A percentile compares a stretch with the other conserved stretches of the same genome.
phyloP scores from a whole-genome alignment of 306 rosid species.

The Cicer arietinum region DNA sequence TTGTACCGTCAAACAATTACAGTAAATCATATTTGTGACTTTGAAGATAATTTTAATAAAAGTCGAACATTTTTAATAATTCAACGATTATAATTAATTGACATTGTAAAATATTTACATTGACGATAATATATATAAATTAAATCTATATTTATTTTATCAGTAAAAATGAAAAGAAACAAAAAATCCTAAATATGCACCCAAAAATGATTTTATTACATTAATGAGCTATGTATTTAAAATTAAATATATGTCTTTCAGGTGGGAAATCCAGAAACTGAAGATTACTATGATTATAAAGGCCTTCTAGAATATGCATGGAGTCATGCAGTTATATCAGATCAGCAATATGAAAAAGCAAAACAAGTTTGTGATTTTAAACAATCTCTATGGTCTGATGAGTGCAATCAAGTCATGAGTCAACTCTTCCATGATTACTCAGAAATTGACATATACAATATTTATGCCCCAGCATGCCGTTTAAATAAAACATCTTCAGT shows the following conservation, averaged over 20 bases:
- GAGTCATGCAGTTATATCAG: conserved; percentile 69
- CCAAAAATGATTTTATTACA: not conserved
- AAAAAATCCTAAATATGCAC: not conserved
- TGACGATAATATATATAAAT: too few species aligned
- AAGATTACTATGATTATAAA: conserved; percentile 52
- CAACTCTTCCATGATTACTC: conserved; percentile 47
- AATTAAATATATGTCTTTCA: conserved; percentile 14
- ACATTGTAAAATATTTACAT: too few species aligned
- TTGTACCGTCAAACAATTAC: too few species aligned
- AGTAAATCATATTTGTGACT: too few species aligned
- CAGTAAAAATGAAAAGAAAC: too few species aligned
- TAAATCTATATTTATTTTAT: too few species aligned
- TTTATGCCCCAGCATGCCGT: conserved; percentile 57
- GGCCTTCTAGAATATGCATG: conserved; percentile 67
- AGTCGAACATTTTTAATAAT: too few species aligned
- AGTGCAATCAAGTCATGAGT: conserved; percentile 55
- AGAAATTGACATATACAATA: conserved; percentile 66
- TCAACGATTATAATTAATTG: too few species aligned
- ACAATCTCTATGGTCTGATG: conserved; percentile 50
- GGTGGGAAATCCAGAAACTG: conserved; percentile 66
- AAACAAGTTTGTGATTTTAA: conserved; percentile 59
- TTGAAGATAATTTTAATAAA: too few species aligned
- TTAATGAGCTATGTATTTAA: conserved; percentile 1
- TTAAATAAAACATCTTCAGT: conserved; percentile 45
- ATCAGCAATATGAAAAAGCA: conserved; percentile 54